A percentile compares a stretch with the other conserved stretches of the same genome.
Evolutionary conservation across 768 basidiomycete genomes (phyloP).

Genomic region (Podaxis mareebaensis): DNA sequence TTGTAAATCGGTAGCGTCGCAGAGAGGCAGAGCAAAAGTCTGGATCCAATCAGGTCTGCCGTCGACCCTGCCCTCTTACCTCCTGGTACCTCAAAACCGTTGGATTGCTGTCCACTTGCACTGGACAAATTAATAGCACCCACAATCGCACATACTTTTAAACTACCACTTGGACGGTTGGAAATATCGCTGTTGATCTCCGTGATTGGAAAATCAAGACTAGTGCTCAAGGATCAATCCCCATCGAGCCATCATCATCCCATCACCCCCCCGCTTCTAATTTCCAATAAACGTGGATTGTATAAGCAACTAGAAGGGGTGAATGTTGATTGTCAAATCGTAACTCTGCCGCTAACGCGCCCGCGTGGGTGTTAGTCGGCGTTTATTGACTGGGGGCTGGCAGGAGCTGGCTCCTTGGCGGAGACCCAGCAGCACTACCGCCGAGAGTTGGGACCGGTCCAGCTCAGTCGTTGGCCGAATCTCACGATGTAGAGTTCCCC

Average conservation of each 20-base stretch:
- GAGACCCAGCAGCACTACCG: neutral
- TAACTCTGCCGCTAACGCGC: neutral
- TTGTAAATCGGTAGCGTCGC: neutral
- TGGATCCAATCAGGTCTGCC: neutral
- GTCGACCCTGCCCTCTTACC: neutral
- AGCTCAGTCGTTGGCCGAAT: neutral
- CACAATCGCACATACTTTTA: neutral
- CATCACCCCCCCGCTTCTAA: neutral
- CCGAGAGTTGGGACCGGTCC: neutral
- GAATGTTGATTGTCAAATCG: neutral
- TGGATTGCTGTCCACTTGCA: neutral
- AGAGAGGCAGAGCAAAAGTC: neutral
- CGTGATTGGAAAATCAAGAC: neutral
- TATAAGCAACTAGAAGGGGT: neutral
- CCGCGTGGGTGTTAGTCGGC: neutral
- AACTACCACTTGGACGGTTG: neutral
- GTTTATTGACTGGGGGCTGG: neutral
- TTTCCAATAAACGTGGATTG: neutral
- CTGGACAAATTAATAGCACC: neutral
- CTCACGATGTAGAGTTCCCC: neutral
- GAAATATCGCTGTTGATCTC: neutral
- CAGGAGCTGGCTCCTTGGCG: neutral
- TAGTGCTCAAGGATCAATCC: neutral
- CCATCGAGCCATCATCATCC: neutral
- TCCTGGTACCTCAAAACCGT: neutral